Evolutionary conservation across 2,329 filamentous ascomycete species (phyloP).

Genomic region (Botrytis porri): DNA sequence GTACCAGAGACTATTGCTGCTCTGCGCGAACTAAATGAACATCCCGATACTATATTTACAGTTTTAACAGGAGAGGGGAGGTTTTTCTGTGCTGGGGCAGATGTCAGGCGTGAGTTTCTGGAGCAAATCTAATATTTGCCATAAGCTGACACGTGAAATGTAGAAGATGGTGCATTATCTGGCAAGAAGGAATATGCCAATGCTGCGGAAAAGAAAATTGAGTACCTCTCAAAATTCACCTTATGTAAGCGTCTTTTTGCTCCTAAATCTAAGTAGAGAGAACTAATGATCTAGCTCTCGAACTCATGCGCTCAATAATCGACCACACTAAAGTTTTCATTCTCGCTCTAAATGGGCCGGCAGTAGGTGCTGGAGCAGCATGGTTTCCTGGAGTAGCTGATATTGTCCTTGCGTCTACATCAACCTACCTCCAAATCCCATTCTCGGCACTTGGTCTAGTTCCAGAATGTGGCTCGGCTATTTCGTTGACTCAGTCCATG

Average conservation of each 20-base stretch:
- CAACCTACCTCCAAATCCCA: conserved; percentile 48
- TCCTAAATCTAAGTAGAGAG: background rate
- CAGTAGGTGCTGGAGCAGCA: conserved; percentile 49
- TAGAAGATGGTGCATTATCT: conserved; percentile 20
- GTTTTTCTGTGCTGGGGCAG: conserved; percentile 50
- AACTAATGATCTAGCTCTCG: conserved; percentile 22
- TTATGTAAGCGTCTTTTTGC: conserved; percentile 22
- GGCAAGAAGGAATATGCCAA: conserved; percentile 22
- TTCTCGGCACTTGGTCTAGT: conserved; percentile 49
- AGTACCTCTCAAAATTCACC: conserved; percentile 27
- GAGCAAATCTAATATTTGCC: no score
- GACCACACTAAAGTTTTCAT: conserved; percentile 51
- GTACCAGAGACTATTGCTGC: conserved; percentile 44
- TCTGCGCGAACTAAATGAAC: conserved; percentile 44
- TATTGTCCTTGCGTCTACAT: conserved; percentile 46
- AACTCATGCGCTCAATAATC: conserved; percentile 46
- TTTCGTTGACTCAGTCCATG: conserved; percentile 47
- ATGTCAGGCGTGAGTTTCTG: conserved; percentile 42
- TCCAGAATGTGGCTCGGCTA: conserved; percentile 48
- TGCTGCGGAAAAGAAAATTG: conserved; percentile 33
- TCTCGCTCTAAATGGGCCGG: conserved; percentile 50
- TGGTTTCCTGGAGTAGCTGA: conserved; percentile 51
- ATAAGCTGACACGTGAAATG: background rate
- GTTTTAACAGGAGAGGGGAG: conserved; percentile 50
- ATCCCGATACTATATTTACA: conserved; percentile 50